These are phyloP conservation scores for Picea glauca DNA, from an alignment of 75 land plant genomes.

Conservation along the genomic window DNA sequence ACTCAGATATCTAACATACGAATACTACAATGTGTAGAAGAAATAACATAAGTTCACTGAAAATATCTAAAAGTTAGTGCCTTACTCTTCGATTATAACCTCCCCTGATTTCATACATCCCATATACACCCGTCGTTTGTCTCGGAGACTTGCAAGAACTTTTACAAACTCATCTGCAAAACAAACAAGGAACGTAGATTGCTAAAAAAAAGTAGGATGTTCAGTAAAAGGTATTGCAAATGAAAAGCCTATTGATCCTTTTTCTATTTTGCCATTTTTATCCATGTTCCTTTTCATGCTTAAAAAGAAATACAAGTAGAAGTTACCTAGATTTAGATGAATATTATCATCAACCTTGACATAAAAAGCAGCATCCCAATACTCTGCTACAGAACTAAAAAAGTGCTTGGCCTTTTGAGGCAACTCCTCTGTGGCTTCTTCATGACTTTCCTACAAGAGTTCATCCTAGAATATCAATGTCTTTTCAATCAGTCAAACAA, in stretches of 20 bases:
- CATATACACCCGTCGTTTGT: conserved; percentile 61
- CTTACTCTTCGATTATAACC: conserved; percentile 75
- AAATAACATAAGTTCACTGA: not conserved
- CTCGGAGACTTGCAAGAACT: conserved; percentile 67
- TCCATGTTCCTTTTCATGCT: not conserved
- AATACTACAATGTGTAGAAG: not conserved
- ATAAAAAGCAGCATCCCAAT: conserved; percentile 95
- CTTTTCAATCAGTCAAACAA: not conserved
- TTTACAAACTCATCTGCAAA: conserved; percentile 62
- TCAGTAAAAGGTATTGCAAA: not conserved
- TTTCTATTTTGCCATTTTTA: not conserved
- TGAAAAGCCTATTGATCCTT: not conserved
- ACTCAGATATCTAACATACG: not conserved
- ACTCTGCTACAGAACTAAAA: conserved; percentile 72
- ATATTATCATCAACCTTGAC: conserved; percentile 87
- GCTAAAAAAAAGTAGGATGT: not conserved
- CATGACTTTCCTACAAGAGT: conserved; percentile 69
- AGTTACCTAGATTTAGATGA: conserved; percentile 67
- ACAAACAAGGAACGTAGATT: not conserved
- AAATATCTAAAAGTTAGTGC: not conserved
- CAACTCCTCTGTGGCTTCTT: conserved; percentile 77
- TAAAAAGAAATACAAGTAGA: not conserved
- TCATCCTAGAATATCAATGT: not conserved
- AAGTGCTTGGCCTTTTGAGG: conserved; percentile 81
- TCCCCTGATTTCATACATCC: conserved; percentile 97